phyloP scores from a whole-genome alignment of 768 basidiomycete species.

The Pulveroboletus sp. region DNA sequence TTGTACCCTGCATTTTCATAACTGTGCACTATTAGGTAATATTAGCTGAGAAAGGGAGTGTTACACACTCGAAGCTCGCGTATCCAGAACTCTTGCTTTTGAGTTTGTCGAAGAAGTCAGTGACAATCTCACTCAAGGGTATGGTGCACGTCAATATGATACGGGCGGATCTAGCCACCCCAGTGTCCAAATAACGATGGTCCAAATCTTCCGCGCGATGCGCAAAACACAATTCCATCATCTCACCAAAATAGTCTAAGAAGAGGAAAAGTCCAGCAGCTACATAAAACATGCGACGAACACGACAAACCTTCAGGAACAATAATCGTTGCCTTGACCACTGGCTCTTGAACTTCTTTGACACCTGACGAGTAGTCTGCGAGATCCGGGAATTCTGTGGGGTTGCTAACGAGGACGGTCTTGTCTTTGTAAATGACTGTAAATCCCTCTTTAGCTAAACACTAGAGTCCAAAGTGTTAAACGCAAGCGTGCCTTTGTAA shows the following conservation, averaged over 20 bases:
- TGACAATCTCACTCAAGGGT: conserved; percentile 92
- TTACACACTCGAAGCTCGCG: conserved; percentile 83
- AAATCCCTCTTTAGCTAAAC: not conserved
- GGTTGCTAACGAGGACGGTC: conserved; percentile 75
- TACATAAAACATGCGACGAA: not conserved
- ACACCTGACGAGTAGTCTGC: conserved; percentile 59
- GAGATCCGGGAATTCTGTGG: conserved; percentile 91
- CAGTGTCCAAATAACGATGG: conserved; percentile 77
- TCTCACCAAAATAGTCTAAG: conserved; percentile 87
- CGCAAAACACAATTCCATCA: conserved; percentile 91
- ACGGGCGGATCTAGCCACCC: conserved; percentile 42
- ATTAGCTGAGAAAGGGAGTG: not conserved
- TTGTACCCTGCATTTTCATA: conserved; percentile 95
- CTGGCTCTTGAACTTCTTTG: conserved; percentile 83
- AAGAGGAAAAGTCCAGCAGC: not conserved
- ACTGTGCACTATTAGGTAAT: conserved; percentile 40
- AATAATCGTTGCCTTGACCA: conserved; percentile 91
- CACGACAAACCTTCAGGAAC: conserved; percentile 75
- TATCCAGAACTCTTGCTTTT: conserved; percentile 92
- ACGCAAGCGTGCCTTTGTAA: conserved; percentile 60
- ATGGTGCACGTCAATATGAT: conserved; percentile 79
- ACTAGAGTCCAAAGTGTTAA: not conserved
- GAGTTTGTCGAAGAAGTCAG: conserved; percentile 91
- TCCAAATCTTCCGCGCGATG: conserved; percentile 84
- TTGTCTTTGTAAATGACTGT: conserved; percentile 74